These are phyloP conservation scores for Pestalotiopsis sp. DNA, from an alignment of 2,329 filamentous ascomycete species.

Conservation along the genomic window DNA sequence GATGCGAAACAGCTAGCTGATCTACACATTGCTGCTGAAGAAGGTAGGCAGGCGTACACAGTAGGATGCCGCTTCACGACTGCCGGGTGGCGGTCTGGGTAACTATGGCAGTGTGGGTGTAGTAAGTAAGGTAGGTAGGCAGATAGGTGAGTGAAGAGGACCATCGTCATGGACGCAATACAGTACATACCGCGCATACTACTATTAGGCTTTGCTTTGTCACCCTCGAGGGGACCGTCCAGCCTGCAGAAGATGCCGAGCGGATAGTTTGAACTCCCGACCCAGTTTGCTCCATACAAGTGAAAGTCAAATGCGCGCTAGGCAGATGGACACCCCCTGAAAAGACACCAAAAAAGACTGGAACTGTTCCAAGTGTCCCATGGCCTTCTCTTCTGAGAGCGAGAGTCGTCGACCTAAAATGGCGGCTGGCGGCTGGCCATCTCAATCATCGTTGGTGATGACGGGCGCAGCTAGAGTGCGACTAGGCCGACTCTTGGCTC, in stretches of 20 bases:
- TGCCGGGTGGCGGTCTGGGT: constrained; percentile 6
- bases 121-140: background rate
- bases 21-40: background rate
- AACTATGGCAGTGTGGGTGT: too few species aligned
- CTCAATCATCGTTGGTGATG: background rate
- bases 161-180: background rate
- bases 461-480: background rate
- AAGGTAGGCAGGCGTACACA: background rate
- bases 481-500: background rate
- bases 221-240: background rate
- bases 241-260: background rate
- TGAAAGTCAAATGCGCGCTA: constrained; percentile 3
- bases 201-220: background rate
- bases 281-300: background rate
- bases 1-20: background rate
- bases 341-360: constrained; percentile 5
- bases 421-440: background rate
- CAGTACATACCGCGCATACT: background rate
- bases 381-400: background rate
- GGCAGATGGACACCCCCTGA: constrained; percentile 1
- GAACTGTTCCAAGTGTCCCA: constrained; percentile 1
- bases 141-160: background rate
- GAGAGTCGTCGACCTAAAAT: background rate
- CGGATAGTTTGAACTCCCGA: constrained; percentile 10
- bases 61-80: constrained; percentile 1